Evolutionary conservation across 441 rosid genomes (phyloP).

Genomic region (Lepidium campestre): DNA sequence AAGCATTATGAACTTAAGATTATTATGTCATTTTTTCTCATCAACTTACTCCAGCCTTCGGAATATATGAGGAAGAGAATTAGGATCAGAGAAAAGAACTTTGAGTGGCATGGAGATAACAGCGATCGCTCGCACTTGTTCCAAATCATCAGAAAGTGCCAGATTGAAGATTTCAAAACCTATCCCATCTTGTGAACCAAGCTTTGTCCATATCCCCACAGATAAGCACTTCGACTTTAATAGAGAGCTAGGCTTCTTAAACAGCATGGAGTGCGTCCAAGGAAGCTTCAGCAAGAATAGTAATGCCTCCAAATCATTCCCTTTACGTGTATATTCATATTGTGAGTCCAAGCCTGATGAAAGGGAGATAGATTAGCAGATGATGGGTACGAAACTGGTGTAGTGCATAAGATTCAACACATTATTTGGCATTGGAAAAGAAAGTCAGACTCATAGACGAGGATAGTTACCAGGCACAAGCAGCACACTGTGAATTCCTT

Average conservation of each 20-base stretch:
- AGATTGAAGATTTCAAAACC: constrained; percentile 59
- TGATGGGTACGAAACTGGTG: constrained; percentile 3
- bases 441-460: constrained; percentile 3
- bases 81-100: constrained; percentile 60
- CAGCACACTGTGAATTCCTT: constrained; percentile 70
- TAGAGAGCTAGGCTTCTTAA: constrained; percentile 38
- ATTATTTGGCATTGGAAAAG: background rate
- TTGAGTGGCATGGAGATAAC: constrained; percentile 65
- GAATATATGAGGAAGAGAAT: constrained; percentile 45
- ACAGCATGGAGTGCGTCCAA: constrained; percentile 57
- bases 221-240: constrained; percentile 64
- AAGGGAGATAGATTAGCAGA: constrained; percentile 23
- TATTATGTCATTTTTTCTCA: background rate
- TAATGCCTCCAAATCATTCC: constrained; percentile 37
- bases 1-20: constrained; percentile 1
- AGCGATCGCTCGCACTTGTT: constrained; percentile 79
- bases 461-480: constrained; percentile 53
- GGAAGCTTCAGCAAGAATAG: constrained; percentile 68
- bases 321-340: constrained; percentile 36
- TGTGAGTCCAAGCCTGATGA: constrained; percentile 36
- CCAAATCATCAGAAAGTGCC: constrained; percentile 72
- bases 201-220: constrained; percentile 66
- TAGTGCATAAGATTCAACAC: background rate
- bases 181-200: constrained; percentile 48
- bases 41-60: constrained; percentile 74